Evolutionary conservation across 2,329 filamentous ascomycete species (phyloP).

Genomic region (Aspergillus sergii): DNA sequence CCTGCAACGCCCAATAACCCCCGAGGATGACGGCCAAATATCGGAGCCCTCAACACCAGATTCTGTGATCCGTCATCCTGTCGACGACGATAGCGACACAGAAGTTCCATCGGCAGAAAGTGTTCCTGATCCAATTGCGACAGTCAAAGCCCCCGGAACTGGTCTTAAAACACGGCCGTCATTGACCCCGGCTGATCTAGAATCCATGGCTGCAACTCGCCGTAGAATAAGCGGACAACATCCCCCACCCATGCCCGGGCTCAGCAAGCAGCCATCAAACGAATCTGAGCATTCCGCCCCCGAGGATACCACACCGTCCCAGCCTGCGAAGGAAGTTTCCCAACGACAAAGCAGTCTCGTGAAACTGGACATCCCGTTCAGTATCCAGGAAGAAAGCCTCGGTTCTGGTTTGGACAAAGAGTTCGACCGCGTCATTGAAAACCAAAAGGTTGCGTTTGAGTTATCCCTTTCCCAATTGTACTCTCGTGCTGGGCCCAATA

Average conservation of each 20-base stretch:
- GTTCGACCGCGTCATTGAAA: constrained; percentile 92
- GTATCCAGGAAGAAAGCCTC: constrained; percentile 66
- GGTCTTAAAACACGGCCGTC: constrained; percentile 88
- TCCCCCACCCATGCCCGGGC: constrained; percentile 36
- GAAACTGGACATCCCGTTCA: constrained; percentile 78
- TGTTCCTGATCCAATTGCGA: constrained; percentile 81
- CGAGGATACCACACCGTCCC: constrained; percentile 31
- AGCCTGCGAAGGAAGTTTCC: constrained; percentile 18
- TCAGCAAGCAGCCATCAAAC: constrained; percentile 27
- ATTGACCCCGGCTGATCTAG: constrained; percentile 79
- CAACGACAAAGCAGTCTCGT: constrained; percentile 74
- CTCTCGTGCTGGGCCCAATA: constrained; percentile 15
- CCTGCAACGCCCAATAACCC: constrained; percentile 44
- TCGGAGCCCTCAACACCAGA: constrained; percentile 74
- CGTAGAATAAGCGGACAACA: constrained; percentile 80
- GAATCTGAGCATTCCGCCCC: constrained; percentile 19
- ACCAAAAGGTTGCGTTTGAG: constrained; percentile 83
- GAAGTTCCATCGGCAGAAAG: constrained; percentile 52
- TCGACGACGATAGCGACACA: constrained; percentile 50
- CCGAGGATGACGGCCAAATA: constrained; percentile 60
- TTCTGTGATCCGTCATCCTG: constrained; percentile 82
- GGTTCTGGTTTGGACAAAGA: constrained; percentile 87
- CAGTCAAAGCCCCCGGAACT: constrained; percentile 84
- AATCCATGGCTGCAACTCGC: constrained; percentile 82
- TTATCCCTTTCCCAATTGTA: constrained; percentile 45